A percentile compares a stretch with the other conserved stretches of the same genome.
These are phyloP conservation scores for Fusarium kyushuense DNA, from an alignment of 2,329 filamentous ascomycete genomes.

Conservation along the genomic window DNA sequence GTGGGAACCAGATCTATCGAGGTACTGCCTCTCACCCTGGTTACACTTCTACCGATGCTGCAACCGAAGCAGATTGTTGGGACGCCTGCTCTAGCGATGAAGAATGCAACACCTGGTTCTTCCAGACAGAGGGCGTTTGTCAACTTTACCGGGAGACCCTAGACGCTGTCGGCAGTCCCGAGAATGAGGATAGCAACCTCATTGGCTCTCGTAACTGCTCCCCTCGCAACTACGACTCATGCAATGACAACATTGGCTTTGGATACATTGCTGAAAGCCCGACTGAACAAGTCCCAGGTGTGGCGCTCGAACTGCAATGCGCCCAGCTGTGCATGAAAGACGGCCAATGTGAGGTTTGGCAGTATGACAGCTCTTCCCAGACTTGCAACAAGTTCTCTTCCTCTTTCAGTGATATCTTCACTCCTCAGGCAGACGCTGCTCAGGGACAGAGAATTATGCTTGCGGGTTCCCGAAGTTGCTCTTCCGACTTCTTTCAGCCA, in stretches of 20 bases:
- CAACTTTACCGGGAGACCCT: not conserved
- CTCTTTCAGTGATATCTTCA: not conserved
- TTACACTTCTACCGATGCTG: not conserved
- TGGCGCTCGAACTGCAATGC: not conserved
- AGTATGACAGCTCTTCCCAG: not conserved
- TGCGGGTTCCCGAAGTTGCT: not conserved
- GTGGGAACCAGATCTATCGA: not conserved
- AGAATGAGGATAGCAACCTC: not conserved
- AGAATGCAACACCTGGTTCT: not conserved
- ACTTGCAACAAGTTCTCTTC: not conserved
- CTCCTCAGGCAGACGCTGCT: not conserved
- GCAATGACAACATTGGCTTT: not conserved
- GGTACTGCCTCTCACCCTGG: not conserved
- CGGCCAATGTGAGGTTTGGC: not conserved
- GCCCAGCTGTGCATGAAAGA: slow-evolving; percentile 1
- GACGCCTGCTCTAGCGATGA: not conserved
- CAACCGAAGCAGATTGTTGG: not conserved
- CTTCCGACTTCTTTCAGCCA: not conserved
- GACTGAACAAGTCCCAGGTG: not conserved
- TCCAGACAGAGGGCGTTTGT: not conserved
- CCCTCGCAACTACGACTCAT: not conserved
- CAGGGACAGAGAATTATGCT: not conserved
- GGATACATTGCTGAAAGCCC: not conserved
- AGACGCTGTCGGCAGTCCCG: not conserved
- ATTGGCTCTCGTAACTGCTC: slow-evolving; percentile 2